Evolutionary conservation across 805 yeast species (phyloP).

Genomic region (Candida verbasci): DNA sequence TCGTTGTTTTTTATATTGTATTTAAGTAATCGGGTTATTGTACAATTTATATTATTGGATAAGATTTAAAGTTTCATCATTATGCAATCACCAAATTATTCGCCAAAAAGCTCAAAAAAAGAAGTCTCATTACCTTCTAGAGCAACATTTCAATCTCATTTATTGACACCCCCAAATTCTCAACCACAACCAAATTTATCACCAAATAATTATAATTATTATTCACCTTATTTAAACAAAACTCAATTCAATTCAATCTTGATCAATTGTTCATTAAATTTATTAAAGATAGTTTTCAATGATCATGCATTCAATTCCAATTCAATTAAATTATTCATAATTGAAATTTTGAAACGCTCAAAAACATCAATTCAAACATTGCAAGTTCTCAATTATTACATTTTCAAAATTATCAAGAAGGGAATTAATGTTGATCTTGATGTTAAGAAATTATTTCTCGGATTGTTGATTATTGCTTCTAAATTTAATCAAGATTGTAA

Average conservation of each 20-base stretch:
- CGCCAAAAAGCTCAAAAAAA: too few relatives aligned
- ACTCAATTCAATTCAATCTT: slow-evolving; percentile 37
- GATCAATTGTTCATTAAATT: slow-evolving; percentile 31
- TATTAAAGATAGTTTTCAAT: slow-evolving; percentile 24
- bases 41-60: too few relatives aligned
- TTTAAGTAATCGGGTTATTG: too few relatives aligned
- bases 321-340: slow-evolving; percentile 41
- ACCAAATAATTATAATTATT: slow-evolving; percentile 39
- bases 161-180: slow-evolving; percentile 7
- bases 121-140: background rate
- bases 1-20: slow-evolving; percentile 1
- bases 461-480: slow-evolving; percentile 65
- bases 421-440: slow-evolving; percentile 12
- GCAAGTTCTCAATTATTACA: slow-evolving; percentile 63
- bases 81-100: slow-evolving; percentile 1
- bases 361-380: slow-evolving; percentile 54
- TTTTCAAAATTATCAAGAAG: slow-evolving; percentile 41
- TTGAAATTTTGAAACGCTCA: slow-evolving; percentile 29
- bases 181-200: too few relatives aligned
- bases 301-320: slow-evolving; percentile 7
- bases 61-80: background rate
- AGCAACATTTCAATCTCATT: background rate
- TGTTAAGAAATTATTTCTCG: slow-evolving; percentile 64
- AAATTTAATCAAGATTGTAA: slow-evolving; percentile 73
- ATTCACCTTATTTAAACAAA: slow-evolving; percentile 35